phyloP scores from a whole-genome alignment of 2,329 filamentous ascomycete genomes.

The Trichophyton schoenleinii region DNA sequence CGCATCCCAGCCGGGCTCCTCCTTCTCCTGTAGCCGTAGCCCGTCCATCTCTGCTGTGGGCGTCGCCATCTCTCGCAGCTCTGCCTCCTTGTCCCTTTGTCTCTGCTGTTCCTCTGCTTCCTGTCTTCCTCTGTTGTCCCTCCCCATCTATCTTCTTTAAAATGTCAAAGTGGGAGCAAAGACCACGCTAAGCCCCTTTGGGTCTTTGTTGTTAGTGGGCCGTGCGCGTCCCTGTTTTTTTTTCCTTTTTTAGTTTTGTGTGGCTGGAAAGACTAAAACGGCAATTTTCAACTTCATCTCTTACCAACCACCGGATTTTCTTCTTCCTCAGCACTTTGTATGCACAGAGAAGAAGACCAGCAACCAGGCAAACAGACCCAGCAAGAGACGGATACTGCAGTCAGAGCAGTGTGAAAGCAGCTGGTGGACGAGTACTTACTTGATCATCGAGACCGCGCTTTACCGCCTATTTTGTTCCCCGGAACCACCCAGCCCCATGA shows the following conservation, averaged over 20 bases:
- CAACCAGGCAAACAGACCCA: neutral
- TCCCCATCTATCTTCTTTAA: neutral
- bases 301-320: neutral
- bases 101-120: neutral
- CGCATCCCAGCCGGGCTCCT: slow-evolving; percentile 7
- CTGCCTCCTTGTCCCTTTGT: too few species aligned
- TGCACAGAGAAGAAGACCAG: neutral
- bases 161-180: neutral
- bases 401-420: neutral
- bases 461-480: neutral
- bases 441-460: neutral
- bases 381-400: neutral
- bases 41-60: slow-evolving; percentile 11
- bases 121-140: neutral
- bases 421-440: neutral
- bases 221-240: neutral
- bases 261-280: neutral
- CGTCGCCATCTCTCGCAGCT: slow-evolving; percentile 7
- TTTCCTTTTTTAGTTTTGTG: neutral
- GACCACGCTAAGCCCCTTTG: neutral
- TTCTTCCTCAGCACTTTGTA: neutral
- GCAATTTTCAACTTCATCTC: neutral
- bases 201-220: neutral
- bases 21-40: slow-evolving; percentile 8
- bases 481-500: neutral